phyloP scores from a whole-genome alignment of 768 basidiomycete species.

The Chlorophyllum brunneum region DNA sequence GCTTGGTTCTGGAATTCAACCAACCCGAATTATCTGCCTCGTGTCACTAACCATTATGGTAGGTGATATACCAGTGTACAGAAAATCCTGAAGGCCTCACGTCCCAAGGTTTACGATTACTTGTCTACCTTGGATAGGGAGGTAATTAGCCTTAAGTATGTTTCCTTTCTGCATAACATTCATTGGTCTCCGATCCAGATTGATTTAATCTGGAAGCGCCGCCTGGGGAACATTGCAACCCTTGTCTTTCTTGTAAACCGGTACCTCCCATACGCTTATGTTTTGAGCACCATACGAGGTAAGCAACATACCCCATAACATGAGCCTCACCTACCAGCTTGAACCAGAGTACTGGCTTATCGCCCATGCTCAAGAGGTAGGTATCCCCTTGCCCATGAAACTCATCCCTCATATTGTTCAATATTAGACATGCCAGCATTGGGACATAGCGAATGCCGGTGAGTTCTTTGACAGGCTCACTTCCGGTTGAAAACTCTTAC shows the following conservation, averaged over 20 bases:
- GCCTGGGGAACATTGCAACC: conserved; percentile 4
- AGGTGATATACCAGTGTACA: background rate
- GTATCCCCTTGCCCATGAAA: too few species aligned
- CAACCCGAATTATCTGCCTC: background rate
- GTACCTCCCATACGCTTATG: conserved; percentile 3
- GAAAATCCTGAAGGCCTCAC: too few species aligned
- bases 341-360: conserved; percentile 1
- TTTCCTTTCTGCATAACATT: background rate
- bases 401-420: background rate
- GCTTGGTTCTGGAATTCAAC: background rate
- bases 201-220: conserved; percentile 8
- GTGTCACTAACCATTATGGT: background rate
- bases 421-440: background rate
- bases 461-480: background rate
- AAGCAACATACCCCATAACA: background rate
- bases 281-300: background rate
- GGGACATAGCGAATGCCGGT: conserved; percentile 5
- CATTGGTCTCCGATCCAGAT: conserved; percentile 22
- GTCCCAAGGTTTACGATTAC: conserved; percentile 7
- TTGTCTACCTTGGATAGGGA: background rate
- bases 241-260: conserved; percentile 1
- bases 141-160: background rate
- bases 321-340: background rate
- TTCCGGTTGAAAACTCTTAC: background rate
- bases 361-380: background rate